Base-by-base conservation (phyloP, 805 yeast species). In the Gaillardinia entomophila region DNA sequence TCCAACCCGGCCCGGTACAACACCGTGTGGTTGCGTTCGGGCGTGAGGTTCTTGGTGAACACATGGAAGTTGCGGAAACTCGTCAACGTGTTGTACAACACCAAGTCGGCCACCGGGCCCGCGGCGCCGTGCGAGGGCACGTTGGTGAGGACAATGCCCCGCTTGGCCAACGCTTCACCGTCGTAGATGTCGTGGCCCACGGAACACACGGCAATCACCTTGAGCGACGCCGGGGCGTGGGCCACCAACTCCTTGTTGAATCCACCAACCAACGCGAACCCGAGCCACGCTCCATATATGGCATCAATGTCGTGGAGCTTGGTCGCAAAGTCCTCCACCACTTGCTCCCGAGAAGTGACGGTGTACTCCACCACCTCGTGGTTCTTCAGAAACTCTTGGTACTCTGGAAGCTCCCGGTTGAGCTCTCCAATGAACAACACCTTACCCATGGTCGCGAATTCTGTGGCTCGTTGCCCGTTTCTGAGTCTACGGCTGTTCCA, bases 71-170 rank as follows among this genome's bases (percentile, higher is more conserved):
- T 68, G 41, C 92, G 66, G 60, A 79, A 80, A 15, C 77, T 69
- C 24, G 76, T 68, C 36, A 83, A 51, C 0, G 82, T 60, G 42
- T 79, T 66, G 46, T 61, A 70, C 28, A 82, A 57, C 3, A 80
- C 90, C 36, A 79, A 58, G 41, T 84, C 94, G 3, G 89, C 83
- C 17, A 84, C 94, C 12, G 82, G 80, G 26, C 66, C 74, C 1
- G 83, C 75, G 0, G 82, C 77, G 59, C 51, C 84, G 73, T 34
- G 49, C 16, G 66, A 50, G 1, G 72, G 69, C 16, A 77, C 78
- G 48, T 84, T 80, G 38, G 83, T 74, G 38, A 84, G 62, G 6
- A 59, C 46, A 17, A 84, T 73, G 11, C 69, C 71, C 27, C 55
- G 51, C 8, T 51, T 43, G 5, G 54, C 48, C 57, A 79, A 52